Evolutionary conservation across 83 land plant species (phyloP).

Genomic region (Isoetes engelmannii): DNA sequence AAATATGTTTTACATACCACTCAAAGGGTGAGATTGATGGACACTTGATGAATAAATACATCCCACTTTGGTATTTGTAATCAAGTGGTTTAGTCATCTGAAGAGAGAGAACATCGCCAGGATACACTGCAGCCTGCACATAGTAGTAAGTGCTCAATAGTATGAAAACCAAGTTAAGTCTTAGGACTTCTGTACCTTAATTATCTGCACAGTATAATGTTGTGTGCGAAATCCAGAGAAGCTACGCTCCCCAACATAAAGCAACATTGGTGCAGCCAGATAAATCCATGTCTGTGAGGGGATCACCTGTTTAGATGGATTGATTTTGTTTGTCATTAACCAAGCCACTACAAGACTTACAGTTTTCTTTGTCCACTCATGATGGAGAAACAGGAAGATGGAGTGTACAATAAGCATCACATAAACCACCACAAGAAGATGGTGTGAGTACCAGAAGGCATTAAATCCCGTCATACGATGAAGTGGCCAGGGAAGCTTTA

Average conservation of each 20-base stretch:
- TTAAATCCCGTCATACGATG: constrained; percentile 87
- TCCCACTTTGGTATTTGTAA: constrained; percentile 58
- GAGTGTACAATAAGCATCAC: constrained; percentile 63
- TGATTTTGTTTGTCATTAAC: not conserved
- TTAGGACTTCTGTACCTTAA: constrained; percentile 31
- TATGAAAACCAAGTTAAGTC: not conserved
- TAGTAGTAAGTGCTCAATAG: not conserved
- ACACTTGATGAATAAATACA: constrained; percentile 58
- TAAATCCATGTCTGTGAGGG: constrained; percentile 45
- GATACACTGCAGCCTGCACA: constrained; percentile 57
- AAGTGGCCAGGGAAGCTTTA: constrained; percentile 70
- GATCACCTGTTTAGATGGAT: not conserved
- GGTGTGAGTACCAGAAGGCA: constrained; percentile 98
- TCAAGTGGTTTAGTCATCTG: constrained; percentile 56
- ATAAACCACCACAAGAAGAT: constrained; percentile 69
- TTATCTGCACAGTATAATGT: constrained; percentile 24
- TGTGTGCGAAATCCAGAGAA: constrained; percentile 28
- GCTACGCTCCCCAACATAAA: constrained; percentile 37
- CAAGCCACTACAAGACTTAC: constrained; percentile 33
- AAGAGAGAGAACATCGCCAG: constrained; percentile 50
- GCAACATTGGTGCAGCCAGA: constrained; percentile 22
- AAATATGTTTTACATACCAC: too few species aligned
- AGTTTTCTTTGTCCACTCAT: constrained; percentile 62
- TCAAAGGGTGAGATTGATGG: constrained; percentile 50
- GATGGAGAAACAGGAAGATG: constrained; percentile 51